Conservation (phyloP, 371 early-diverging fungal genomes). For the Batkoa obscura region DNA sequence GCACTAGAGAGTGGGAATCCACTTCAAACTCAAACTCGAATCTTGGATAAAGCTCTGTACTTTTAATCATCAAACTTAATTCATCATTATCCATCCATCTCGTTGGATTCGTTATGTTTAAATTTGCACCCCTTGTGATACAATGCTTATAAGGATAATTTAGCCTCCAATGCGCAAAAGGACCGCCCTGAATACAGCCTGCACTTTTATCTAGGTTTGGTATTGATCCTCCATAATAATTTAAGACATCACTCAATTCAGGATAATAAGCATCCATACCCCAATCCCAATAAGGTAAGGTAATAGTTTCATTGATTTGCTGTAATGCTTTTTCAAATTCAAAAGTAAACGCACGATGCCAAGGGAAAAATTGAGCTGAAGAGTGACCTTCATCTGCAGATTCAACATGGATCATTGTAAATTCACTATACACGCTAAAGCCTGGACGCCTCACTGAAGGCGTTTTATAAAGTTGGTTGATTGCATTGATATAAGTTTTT, state of each 20-base stretch:
- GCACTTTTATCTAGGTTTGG: not conserved
- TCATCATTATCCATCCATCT: not conserved
- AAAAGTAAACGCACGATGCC: conserved; percentile 17
- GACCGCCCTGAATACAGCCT: not conserved
- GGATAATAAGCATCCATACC: conserved; percentile 3
- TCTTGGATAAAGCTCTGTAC: not conserved
- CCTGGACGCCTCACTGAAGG: not conserved
- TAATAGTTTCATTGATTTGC: not conserved
- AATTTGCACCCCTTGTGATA: not conserved
- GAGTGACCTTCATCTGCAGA: not conserved
- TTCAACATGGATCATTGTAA: not conserved
- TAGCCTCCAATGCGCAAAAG: not conserved
- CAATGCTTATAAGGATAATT: not conserved
- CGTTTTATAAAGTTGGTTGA: not conserved
- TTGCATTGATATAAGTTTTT: not conserved
- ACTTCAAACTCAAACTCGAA: not conserved
- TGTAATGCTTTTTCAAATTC: conserved; percentile 4
- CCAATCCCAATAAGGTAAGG: conserved; percentile 9
- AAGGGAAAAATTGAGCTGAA: conserved; percentile 1
- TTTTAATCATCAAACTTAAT: not conserved
- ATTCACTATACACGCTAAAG: not conserved
- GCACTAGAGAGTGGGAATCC: not conserved
- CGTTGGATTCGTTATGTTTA: not conserved
- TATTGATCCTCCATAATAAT: conserved; percentile 8
- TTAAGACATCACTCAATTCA: conserved; percentile 1